phyloP scores from a whole-genome alignment of 495 filamentous ascomycete species.

The Xylaria bambusicola region DNA sequence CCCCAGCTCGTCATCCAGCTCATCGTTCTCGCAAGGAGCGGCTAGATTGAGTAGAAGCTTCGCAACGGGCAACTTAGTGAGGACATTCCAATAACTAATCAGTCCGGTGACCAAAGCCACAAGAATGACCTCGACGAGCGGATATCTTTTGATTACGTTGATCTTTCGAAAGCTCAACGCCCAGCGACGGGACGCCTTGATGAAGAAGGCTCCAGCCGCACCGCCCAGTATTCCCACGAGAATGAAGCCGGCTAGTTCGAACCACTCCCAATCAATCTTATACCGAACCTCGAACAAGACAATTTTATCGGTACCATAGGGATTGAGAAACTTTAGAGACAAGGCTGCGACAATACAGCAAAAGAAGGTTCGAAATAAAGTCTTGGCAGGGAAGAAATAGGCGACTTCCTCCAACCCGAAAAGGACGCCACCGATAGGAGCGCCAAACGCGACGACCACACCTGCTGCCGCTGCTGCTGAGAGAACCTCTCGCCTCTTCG shows the following conservation, averaged over 20 bases:
- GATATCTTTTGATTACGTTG: conserved; percentile 74
- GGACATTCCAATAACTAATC: conserved; percentile 88
- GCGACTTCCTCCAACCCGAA: conserved; percentile 94
- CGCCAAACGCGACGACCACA: conserved; percentile 93
- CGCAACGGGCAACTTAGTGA: conserved; percentile 85
- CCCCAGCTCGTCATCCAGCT: conserved; percentile 60
- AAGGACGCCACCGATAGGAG: conserved; percentile 88
- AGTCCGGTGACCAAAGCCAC: conserved; percentile 85
- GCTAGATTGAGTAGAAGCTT: conserved; percentile 90
- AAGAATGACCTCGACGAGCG: conserved; percentile 82
- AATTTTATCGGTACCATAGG: conserved; percentile 94
- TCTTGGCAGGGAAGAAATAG: conserved; percentile 99
- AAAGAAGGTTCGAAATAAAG: conserved; percentile 96
- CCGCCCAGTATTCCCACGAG: conserved; percentile 84
- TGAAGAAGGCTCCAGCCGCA: conserved; percentile 84
- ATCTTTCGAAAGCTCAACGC: conserved; percentile 85
- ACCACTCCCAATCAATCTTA: conserved; percentile 88
- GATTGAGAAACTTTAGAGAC: conserved; percentile 90
- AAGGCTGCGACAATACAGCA: conserved; percentile 92
- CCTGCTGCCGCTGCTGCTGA: conserved; percentile 91
- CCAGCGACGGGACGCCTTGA: conserved; percentile 92
- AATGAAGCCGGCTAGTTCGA: conserved; percentile 86
- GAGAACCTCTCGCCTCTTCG: conserved; percentile 81
- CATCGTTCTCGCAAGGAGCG: conserved; percentile 69
- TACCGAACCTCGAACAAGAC: conserved; percentile 96